Conservation (phyloP, 2,329 filamentous ascomycete species). For the Fusarium sp. region DNA sequence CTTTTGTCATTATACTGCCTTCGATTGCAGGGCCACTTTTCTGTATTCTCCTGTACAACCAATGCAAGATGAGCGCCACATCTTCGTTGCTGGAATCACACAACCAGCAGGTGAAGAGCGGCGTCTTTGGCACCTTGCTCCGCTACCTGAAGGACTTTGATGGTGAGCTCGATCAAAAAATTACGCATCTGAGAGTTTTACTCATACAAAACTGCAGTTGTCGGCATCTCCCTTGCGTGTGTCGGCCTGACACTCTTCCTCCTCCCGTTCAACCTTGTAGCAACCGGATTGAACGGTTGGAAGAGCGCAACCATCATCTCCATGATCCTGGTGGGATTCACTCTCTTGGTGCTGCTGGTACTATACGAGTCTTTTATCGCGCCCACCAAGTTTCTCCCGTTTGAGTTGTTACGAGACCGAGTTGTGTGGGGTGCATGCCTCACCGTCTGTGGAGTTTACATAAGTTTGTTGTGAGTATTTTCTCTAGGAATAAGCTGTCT, state of each 20-base stretch:
- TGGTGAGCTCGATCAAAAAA: neutral
- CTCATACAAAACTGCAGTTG: neutral
- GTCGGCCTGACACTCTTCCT: neutral
- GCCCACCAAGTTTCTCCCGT: neutral
- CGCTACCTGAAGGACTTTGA: neutral
- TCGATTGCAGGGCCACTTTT: neutral
- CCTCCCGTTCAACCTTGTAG: neutral
- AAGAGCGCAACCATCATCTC: neutral
- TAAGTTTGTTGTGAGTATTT: neutral
- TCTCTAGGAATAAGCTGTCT: neutral
- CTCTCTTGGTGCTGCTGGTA: neutral
- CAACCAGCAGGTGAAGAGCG: neutral
- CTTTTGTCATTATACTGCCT: neutral
- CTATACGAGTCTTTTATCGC: neutral
- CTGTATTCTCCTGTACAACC: neutral
- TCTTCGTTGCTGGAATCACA: neutral
- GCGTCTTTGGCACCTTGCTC: neutral
- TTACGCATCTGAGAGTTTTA: neutral
- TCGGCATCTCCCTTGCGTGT: neutral
- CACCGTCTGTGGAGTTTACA: neutral
- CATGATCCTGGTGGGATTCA: neutral
- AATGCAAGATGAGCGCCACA: neutral
- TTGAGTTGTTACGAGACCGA: neutral
- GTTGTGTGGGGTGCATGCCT: neutral
- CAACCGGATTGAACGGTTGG: neutral